Percentiles rank a stretch among this genome's conserved stretches.
Evolutionary conservation across 345 rosid species (phyloP).

Genomic region (Lumnitzera racemosa): DNA sequence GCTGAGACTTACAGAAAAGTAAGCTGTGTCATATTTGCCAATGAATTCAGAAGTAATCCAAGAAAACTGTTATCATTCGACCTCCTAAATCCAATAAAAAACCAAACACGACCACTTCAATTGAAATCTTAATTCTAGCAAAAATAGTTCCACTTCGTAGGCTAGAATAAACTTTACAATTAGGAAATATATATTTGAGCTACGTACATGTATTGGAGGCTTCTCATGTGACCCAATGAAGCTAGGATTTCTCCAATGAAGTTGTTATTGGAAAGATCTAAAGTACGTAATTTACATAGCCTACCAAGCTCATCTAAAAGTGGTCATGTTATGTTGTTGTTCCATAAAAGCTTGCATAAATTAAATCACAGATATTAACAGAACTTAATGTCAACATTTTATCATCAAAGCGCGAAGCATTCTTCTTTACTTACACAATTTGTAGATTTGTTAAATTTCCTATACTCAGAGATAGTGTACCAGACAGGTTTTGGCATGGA

Average conservation of each 20-base stretch:
- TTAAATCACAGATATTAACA: background rate
- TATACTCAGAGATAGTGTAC: conserved; percentile 20
- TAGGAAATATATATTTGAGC: conserved; percentile 1
- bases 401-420: background rate
- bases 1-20: conserved; percentile 62
- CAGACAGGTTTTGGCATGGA: conserved; percentile 17
- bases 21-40: conserved; percentile 87
- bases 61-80: conserved; percentile 84
- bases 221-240: conserved; percentile 51
- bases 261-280: conserved; percentile 82
- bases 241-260: conserved; percentile 61
- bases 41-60: conserved; percentile 52
- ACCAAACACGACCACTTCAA: background rate
- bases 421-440: conserved; percentile 12
- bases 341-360: conserved; percentile 29
- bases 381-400: no score
- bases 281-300: conserved; percentile 71
- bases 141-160: no score
- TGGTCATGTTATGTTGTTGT: conserved; percentile 87
- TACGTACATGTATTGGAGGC: conserved; percentile 82
- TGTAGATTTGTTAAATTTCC: conserved; percentile 21
- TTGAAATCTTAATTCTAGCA: background rate
- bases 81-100: conserved; percentile 46
- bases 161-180: background rate
- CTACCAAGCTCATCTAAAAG: conserved; percentile 67